These are phyloP conservation scores for Xylaria bambusicola DNA, from an alignment of 495 filamentous ascomycete genomes.

Conservation along the genomic window DNA sequence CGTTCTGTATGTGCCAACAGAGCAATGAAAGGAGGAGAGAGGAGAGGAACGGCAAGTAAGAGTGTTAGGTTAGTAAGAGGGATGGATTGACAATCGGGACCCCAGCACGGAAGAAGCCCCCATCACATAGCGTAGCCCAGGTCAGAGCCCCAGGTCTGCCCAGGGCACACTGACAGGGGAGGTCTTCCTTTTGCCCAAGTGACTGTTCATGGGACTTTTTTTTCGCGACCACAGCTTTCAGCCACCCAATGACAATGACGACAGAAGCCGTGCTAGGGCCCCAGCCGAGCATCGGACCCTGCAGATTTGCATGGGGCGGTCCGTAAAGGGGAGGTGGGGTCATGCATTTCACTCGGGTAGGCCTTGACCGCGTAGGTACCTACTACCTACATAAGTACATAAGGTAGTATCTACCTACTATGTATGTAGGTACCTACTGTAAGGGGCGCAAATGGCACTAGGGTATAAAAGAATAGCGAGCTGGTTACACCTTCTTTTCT, in stretches of 20 bases:
- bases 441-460: too few species aligned
- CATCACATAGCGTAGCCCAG: not conserved
- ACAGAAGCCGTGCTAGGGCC: constrained; percentile 21
- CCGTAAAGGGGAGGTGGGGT: constrained; percentile 18
- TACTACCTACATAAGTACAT: too few species aligned
- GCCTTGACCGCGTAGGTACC: not conserved
- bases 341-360: not conserved
- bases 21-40: not conserved
- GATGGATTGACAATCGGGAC: constrained; percentile 2
- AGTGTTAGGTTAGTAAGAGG: not conserved
- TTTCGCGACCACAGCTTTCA: constrained; percentile 15
- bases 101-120: constrained; percentile 2
- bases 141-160: too few species aligned
- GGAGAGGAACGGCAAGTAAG: constrained; percentile 1
- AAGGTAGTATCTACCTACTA: not conserved
- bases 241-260: constrained; percentile 22
- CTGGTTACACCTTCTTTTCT: too few species aligned
- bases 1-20: too few species aligned
- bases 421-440: too few species aligned
- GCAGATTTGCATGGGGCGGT: constrained; percentile 17
- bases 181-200: constrained; percentile 1
- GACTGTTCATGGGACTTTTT: constrained; percentile 17
- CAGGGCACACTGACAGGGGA: constrained; percentile 20
- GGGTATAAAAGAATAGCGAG: too few species aligned
- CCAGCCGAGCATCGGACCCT: constrained; percentile 38